Evolutionary conservation across 169 alveolate species (phyloP).

Genomic region (Plasmodium billcollinsi): DNA sequence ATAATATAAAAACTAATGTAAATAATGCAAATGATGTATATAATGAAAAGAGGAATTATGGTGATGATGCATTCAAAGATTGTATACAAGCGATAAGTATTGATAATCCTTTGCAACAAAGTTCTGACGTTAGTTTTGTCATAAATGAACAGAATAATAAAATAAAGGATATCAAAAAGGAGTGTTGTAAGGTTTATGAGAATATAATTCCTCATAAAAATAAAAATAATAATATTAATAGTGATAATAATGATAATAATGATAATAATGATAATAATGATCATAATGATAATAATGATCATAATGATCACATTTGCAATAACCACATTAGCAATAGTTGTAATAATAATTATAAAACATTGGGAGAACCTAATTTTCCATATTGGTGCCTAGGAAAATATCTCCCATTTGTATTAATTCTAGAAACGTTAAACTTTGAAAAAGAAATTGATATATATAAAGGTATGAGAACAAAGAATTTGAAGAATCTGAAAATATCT

Average conservation of each 20-base stretch:
- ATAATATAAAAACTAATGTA: not conserved
- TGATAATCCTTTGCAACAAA: too few relatives aligned
- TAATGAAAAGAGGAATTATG: not conserved
- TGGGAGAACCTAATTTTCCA: conserved; percentile 1
- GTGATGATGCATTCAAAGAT: not conserved
- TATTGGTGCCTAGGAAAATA: conserved; percentile 67
- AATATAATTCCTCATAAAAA: not conserved
- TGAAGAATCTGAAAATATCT: conserved; percentile 42
- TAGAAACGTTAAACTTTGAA: conserved; percentile 50
- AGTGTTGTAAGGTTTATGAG: too few relatives aligned
- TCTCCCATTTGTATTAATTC: conserved; percentile 34
- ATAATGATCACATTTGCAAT: not conserved
- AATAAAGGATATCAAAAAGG: not conserved
- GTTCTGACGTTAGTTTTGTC: too few relatives aligned
- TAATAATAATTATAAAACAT: not conserved
- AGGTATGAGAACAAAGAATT: conserved; percentile 53
- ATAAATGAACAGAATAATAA: not conserved
- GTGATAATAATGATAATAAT: not conserved
- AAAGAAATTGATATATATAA: conserved; percentile 42
- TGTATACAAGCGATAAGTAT: too few relatives aligned
- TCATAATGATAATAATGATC: not conserved
- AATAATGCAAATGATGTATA: not conserved
- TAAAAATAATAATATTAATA: not conserved
- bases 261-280: not conserved
- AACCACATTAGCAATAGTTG: too few relatives aligned